Evolutionary conservation across 805 yeast species (phyloP).

Genomic region (Zygosaccharomyces lentus): DNA sequence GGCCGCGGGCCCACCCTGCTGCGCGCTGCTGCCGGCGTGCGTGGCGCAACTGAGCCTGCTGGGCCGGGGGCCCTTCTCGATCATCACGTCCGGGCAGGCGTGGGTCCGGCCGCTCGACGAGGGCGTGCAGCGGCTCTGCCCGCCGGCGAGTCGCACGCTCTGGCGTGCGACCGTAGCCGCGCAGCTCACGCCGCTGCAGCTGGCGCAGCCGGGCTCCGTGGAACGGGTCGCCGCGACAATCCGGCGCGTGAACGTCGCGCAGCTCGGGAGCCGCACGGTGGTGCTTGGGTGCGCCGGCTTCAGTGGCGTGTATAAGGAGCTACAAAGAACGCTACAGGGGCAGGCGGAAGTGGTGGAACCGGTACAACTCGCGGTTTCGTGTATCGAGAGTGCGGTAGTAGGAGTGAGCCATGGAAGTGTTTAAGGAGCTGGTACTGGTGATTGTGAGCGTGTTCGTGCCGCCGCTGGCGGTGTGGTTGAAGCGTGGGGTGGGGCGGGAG

Average conservation of each 20-base stretch:
- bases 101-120: conserved; percentile 24
- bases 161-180: conserved; percentile 27
- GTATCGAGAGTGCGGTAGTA: not conserved
- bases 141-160: conserved; percentile 6
- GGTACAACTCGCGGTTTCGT: not conserved
- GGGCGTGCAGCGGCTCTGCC: conserved; percentile 12
- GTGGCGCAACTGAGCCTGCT: conserved; percentile 16
- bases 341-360: not conserved
- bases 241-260: conserved; percentile 15
- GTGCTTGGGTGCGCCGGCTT: conserved; percentile 32
- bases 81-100: conserved; percentile 26
- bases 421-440: conserved; percentile 41
- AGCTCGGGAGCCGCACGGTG: conserved; percentile 16
- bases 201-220: conserved; percentile 14
- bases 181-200: conserved; percentile 21
- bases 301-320: conserved; percentile 16
- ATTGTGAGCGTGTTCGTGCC: conserved; percentile 66
- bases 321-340: not conserved
- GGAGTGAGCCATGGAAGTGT: not conserved
- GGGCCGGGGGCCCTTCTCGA: conserved; percentile 18
- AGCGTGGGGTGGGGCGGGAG: conserved; percentile 48
- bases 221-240: conserved; percentile 17
- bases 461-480: conserved; percentile 65
- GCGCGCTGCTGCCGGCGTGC: conserved; percentile 22
- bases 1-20: conserved; percentile 12